Percentiles rank a stretch among this genome's conserved stretches.
Evolutionary conservation across 768 basidiomycete genomes (phyloP).

Genomic region (Kwoniella dejecticola): DNA sequence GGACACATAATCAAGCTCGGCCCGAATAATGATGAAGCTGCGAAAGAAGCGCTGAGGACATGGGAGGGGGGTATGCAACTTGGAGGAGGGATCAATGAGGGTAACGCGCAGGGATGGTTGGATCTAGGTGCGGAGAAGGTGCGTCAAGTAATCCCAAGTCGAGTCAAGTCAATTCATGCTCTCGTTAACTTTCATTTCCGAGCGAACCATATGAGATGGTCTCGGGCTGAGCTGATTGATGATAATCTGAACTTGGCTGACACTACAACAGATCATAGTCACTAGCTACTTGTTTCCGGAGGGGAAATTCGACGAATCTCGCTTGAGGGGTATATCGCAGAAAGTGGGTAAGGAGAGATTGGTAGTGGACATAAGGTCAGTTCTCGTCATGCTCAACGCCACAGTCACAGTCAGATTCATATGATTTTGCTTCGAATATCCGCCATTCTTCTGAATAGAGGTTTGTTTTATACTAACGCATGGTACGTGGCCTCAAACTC

Average conservation of each 20-base stretch:
- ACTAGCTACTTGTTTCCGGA: conserved; percentile 91
- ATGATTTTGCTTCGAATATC: too few species aligned
- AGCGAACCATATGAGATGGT: too few species aligned
- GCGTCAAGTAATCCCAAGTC: conserved; percentile 20
- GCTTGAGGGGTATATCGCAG: conserved; percentile 66
- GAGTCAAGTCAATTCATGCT: neutral
- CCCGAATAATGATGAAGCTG: conserved; percentile 83
- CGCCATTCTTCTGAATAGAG: too few species aligned
- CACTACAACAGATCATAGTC: conserved; percentile 76
- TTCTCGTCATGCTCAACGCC: neutral
- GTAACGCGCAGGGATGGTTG: conserved; percentile 82
- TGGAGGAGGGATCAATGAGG: conserved; percentile 84
- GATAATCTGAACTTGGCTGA: neutral
- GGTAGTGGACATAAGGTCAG: conserved; percentile 91
- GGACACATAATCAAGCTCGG: conserved; percentile 98
- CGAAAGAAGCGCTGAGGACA: conserved; percentile 72
- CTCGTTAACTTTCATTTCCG: too few species aligned
- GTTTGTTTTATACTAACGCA: too few species aligned
- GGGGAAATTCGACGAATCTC: conserved; percentile 73
- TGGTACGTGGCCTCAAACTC: too few species aligned
- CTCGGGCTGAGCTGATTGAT: too few species aligned
- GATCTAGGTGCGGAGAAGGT: conserved; percentile 89
- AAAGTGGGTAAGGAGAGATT: conserved; percentile 78
- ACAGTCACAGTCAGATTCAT: too few species aligned
- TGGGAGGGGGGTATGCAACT: conserved; percentile 94